Conservation (phyloP, 2,329 filamentous ascomycete genomes). For the Plectosphaerella cucumerina region DNA sequence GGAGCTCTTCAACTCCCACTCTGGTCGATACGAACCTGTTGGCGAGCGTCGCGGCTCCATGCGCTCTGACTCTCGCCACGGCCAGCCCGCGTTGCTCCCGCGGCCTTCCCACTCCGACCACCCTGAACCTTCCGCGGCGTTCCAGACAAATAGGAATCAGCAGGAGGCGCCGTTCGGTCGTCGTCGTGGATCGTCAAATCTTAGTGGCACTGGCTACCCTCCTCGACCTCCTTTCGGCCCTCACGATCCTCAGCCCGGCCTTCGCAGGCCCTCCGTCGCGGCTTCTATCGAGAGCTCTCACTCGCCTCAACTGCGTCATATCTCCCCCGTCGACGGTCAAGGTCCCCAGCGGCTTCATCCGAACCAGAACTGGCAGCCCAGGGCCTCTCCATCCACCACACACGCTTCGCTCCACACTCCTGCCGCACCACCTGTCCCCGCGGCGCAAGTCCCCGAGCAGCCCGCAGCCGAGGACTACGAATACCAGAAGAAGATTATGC, state of each 20-base stretch:
- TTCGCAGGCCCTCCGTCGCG: conserved; percentile 44
- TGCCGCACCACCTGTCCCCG: conserved; percentile 21
- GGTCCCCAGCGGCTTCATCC: conserved; percentile 19
- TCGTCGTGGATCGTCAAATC: conserved; percentile 82
- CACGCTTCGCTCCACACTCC: conserved; percentile 34
- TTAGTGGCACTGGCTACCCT: conserved; percentile 70
- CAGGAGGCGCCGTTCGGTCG: conserved; percentile 68
- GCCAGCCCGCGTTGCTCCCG: conserved; percentile 77
- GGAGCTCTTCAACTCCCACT: conserved; percentile 93
- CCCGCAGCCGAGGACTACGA: conserved; percentile 46
- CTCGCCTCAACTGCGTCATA: conserved; percentile 39
- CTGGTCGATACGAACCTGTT: conserved; percentile 87
- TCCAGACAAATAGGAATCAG: conserved; percentile 70
- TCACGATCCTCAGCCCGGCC: conserved; percentile 15
- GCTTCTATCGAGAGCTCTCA: conserved; percentile 46
- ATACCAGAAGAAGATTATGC: conserved; percentile 69
- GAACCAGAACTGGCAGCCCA: conserved; percentile 16
- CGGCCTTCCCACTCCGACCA: conserved; percentile 60
- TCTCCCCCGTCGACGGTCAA: conserved; percentile 21
- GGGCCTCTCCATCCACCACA: conserved; percentile 37
- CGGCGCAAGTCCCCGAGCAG: conserved; percentile 21
- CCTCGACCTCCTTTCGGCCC: neutral
- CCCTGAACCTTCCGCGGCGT: conserved; percentile 80
- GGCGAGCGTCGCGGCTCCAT: conserved; percentile 69
- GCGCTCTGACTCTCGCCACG: conserved; percentile 61